phyloP scores from a whole-genome alignment of 2,329 filamentous ascomycete species.

The Parastagonospora nodorum region DNA sequence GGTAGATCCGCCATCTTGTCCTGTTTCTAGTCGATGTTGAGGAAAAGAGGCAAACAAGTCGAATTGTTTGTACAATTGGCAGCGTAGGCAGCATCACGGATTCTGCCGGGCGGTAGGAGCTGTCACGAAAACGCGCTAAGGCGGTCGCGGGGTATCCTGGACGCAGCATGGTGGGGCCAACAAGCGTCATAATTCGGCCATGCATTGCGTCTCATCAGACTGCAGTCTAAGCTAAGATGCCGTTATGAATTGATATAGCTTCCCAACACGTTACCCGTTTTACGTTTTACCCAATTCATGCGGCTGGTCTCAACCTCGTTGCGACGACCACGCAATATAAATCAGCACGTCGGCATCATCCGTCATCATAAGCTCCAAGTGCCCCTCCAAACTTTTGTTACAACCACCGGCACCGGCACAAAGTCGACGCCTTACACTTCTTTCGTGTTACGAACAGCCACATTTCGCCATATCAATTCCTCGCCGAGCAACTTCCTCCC shows the following conservation, averaged over 20 bases:
- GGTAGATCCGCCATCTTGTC: conserved; percentile 44
- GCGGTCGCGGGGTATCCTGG: conserved; percentile 16
- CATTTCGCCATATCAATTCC: not conserved
- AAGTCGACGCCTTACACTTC: not conserved
- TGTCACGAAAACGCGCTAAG: conserved; percentile 17
- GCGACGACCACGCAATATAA: conserved; percentile 17
- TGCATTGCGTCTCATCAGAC: not conserved
- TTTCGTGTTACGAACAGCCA: not conserved
- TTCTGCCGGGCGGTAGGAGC: conserved; percentile 22
- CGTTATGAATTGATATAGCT: not conserved
- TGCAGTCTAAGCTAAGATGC: not conserved
- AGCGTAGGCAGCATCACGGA: conserved; percentile 13
- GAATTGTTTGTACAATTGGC: conserved; percentile 3
- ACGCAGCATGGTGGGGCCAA: conserved; percentile 6
- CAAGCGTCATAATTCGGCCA: conserved; percentile 8
- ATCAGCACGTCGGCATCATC: conserved; percentile 33
- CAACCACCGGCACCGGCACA: not conserved
- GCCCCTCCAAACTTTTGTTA: conserved; percentile 14
- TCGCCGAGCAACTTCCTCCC: conserved; percentile 8
- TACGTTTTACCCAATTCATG: conserved; percentile 20
- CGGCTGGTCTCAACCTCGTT: conserved; percentile 8
- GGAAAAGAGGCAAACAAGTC: not conserved
- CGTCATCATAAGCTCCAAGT: conserved; percentile 32
- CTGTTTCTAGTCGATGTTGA: not conserved
- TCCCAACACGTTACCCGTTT: too few species aligned